Evolutionary conservation across 164 flowering plant genomes (phyloP).

Genomic region (grape (Vitis vinifera)): ASM3070453v1 NC_081823.1:2606001-2606500

Average conservation of each 20-base stretch:
- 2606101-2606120: neutral
- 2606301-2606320: too few relatives aligned
- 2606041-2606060: too few relatives aligned
- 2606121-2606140: conserved; percentile 11
- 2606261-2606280: neutral
- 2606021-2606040: too few relatives aligned
- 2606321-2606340: neutral
- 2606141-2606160: conserved; percentile 96
- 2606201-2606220: conserved; percentile 99
- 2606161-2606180: conserved; percentile 96
- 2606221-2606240: conserved; percentile 94
- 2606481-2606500: conserved; percentile 19
- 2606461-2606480: conserved; percentile 50
- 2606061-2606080: too few relatives aligned
- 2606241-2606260: neutral
- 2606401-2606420: conserved; percentile 93
- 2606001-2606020: too few relatives aligned
- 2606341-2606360: neutral
- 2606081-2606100: neutral
- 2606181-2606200: conserved; percentile 93
- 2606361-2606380: conserved; percentile 5
- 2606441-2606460: conserved; percentile 75
- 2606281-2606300: too few relatives aligned
- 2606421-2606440: conserved; percentile 82
- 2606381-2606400: conserved; percentile 95